phyloP scores from a whole-genome alignment of 192 early-diverging fungal genomes.

The Rhizophagus sp. region DNA sequence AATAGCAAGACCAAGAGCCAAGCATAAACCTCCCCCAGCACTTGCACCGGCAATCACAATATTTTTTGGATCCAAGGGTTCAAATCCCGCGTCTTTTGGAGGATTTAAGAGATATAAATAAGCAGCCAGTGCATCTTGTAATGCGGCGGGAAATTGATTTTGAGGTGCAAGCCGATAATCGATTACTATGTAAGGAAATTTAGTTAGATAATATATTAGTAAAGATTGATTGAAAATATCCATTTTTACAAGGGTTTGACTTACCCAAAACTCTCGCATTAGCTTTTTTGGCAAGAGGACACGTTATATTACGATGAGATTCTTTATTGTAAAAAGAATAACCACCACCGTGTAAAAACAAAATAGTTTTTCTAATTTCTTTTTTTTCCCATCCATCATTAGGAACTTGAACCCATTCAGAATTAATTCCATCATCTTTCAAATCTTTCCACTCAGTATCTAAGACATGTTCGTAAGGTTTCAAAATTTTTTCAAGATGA shows the following conservation, averaged over 20 bases:
- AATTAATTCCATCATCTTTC: too few relatives aligned
- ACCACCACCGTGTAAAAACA: too few relatives aligned
- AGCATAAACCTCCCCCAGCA: constrained; percentile 52
- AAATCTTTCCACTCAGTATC: too few relatives aligned
- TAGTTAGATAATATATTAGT: not conserved
- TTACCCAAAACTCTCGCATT: constrained; percentile 45
- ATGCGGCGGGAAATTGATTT: too few relatives aligned
- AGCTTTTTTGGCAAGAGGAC: constrained; percentile 51
- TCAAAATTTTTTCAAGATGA: constrained; percentile 36
- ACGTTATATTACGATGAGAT: constrained; percentile 21
- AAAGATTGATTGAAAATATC: not conserved
- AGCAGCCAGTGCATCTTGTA: too few relatives aligned
- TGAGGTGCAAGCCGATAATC: constrained; percentile 31
- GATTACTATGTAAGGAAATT: constrained; percentile 40
- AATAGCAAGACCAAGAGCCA: too few relatives aligned
- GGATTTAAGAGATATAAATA: too few relatives aligned
- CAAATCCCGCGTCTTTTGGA: too few relatives aligned
- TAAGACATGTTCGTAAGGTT: too few relatives aligned
- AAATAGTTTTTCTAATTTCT: too few relatives aligned
- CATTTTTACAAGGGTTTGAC: not conserved
- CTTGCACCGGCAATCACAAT: constrained; percentile 70
- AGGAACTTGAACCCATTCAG: too few relatives aligned
- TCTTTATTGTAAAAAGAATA: constrained; percentile 20
- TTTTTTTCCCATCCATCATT: too few relatives aligned
- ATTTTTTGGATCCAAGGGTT: constrained; percentile 25